Conservation (phyloP, 768 basidiomycete genomes). For the Chlorophyllum brunneum region DNA sequence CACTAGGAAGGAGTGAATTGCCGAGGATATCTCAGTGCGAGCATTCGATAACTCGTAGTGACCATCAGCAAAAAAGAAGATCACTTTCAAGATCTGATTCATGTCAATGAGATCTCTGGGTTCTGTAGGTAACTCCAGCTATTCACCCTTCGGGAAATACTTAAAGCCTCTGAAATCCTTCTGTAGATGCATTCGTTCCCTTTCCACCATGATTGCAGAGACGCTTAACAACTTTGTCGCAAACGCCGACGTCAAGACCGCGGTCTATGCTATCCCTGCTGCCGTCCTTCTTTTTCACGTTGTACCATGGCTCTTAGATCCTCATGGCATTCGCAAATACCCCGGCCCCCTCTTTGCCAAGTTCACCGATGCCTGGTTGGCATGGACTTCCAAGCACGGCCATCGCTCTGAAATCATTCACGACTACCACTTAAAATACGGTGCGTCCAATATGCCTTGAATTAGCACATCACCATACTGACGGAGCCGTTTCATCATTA, state of each 20-base stretch:
- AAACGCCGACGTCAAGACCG: not conserved
- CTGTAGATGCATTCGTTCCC: not conserved
- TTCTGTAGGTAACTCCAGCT: no score
- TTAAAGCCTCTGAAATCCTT: not conserved
- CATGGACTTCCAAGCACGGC: slow-evolving; percentile 54
- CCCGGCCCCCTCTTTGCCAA: slow-evolving; percentile 72
- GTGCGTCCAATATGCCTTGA: slow-evolving; percentile 32
- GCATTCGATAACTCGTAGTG: no score
- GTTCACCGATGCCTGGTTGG: slow-evolving; percentile 74
- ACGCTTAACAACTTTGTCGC: not conserved
- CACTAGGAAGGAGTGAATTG: no score
- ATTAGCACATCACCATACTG: not conserved
- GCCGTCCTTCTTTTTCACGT: slow-evolving; percentile 35
- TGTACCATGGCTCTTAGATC: slow-evolving; percentile 52
- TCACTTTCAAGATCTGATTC: slow-evolving; percentile 4
- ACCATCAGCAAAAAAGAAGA: no score
- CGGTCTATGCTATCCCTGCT: slow-evolving; percentile 18
- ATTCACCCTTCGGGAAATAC: not conserved
- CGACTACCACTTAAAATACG: slow-evolving; percentile 66
- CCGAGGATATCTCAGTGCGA: no score
- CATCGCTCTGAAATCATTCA: slow-evolving; percentile 76
- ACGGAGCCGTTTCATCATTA: not conserved
- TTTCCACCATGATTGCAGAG: not conserved
- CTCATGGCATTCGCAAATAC: slow-evolving; percentile 51
- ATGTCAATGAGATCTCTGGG: not conserved